Conservation (phyloP, 495 filamentous ascomycete species). For the Xylaria longipes region DNA sequence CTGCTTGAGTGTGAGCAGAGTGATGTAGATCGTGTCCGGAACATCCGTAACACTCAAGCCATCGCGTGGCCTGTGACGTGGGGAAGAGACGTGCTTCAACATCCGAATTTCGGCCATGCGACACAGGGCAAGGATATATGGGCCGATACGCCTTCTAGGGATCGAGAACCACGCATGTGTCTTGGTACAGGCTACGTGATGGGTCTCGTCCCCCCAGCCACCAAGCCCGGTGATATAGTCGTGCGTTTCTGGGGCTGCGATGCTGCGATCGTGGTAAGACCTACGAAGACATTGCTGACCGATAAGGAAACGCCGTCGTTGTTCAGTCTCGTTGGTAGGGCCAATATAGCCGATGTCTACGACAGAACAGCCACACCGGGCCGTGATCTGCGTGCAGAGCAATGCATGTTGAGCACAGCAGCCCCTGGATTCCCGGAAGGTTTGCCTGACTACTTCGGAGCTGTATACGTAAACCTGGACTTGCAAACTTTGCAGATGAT, state of each 20-base stretch:
- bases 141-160: background rate
- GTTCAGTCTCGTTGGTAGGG: background rate
- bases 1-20: background rate
- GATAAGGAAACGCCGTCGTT: background rate
- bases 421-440: background rate
- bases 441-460: conserved; percentile 4
- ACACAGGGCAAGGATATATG: background rate
- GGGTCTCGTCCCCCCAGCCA: conserved; percentile 30
- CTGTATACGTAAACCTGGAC: conserved; percentile 24
- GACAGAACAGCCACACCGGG: background rate
- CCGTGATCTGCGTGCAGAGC: background rate
- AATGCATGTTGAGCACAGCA: background rate
- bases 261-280: conserved; percentile 33
- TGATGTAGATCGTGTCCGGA: background rate
- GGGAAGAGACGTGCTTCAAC: background rate
- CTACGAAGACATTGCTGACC: conserved; percentile 6
- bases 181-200: conserved; percentile 30
- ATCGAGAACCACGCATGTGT: conserved; percentile 17
- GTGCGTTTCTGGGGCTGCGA: conserved; percentile 36
- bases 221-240: conserved; percentile 33
- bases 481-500: conserved; percentile 24
- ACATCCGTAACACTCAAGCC: background rate
- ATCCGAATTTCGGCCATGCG: background rate
- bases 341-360: background rate
- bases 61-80: background rate